Evolutionary conservation across 2,329 filamentous ascomycete genomes (phyloP), one percentile per base, ranked within the genome.

Genomic region (Neonectria faginata): DNA sequence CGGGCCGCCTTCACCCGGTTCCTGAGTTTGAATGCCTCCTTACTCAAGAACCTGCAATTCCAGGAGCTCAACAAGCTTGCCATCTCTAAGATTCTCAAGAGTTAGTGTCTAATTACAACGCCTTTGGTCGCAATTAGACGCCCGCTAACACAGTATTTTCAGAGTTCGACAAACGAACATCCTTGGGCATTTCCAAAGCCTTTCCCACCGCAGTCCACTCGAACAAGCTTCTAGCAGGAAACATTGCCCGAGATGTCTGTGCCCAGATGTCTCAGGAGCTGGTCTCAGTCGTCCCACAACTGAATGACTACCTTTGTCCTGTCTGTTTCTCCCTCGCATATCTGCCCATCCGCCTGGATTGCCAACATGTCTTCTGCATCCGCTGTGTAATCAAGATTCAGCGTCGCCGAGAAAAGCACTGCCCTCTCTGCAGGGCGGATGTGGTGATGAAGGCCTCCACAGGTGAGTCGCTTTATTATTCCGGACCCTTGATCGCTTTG

Each of bases 151-250:
- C n/a, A 33, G 1, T 8, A 2, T 14, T 9, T 67, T 90, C 69
- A 94, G 89, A 95, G 79, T 97, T 97, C 75, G 92, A 96, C 79
- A 97, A 97, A 79, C 88, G 89, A 63, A 97, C 93, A 1, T 88
- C 91, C 1, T 82, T 97, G 20, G 89, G 90, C 27, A 89, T 91
- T 1, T 88, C 88, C 42, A 81, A 86, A 39, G 84, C 83, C 0
- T 91, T 93, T 68, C 88, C 89, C 0, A 80, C 83, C 9, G 81
- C 84, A 25, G 84, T 92, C 57, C 81, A 84, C 57, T 85, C 88
- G 3, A 84, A 87, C 22, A 85, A 85, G 52, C 85, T 91, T 41
- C 83, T 92, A 64, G 85, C 90, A 1, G 86, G 88, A 63, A 86
- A 86, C 57, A 87, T 96, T 67, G 91, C 93, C 45, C 91, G 90